Base-by-base conservation (phyloP, 345 rosid genomes). In the Luvunga scandens region DNA sequence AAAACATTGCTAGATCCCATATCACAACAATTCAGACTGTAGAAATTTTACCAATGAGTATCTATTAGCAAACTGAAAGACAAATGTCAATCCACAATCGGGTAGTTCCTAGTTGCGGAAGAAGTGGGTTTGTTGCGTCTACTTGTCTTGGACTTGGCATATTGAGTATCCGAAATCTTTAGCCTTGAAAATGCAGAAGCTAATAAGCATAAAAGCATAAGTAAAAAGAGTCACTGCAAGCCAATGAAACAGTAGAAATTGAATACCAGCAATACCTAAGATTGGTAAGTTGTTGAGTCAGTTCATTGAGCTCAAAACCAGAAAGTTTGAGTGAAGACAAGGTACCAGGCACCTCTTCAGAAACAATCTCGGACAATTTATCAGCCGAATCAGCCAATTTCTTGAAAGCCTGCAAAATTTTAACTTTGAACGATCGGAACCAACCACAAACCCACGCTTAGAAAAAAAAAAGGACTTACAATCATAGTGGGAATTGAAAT, bases 301-400 rank as follows among this genome's bases (percentile, higher is more conserved):
- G 38, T 67, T 86, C 81, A 13, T 22, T 81, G 59, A 86, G 75
- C 81, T 81, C 86, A 12, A 81, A 71, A 12, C 75, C 79, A 31
- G 86, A 86, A 34, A 83, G 87, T 72, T 79, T 80, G 72, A 86
- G 75, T 21, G 84, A 81, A 69, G 75, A 77, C 79, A 86, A 69
- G 48, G 85, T 81, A 38, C 86, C 88, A 7, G 88, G 83, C 7
- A 83, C 78, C 78, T 86, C 86, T 66, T 79, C 65, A 10, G 83
- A 76, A 56, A 75, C 85, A 56, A 74, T 76, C 71, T 55, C 69
- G 36, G 77, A 81, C 80, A 85, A 56, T 55, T 77, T 78, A 0
- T 64, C 59, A 55, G 70, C 63, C 24, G 87, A 84, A 55, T 21
- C 66, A 22, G 36, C 84, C 75, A 86, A 36, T 72, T 74, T 82